These are phyloP conservation scores for Schizochytrium sp. DNA, from an alignment of 108 stramenopile species.

Conservation along the genomic window DNA sequence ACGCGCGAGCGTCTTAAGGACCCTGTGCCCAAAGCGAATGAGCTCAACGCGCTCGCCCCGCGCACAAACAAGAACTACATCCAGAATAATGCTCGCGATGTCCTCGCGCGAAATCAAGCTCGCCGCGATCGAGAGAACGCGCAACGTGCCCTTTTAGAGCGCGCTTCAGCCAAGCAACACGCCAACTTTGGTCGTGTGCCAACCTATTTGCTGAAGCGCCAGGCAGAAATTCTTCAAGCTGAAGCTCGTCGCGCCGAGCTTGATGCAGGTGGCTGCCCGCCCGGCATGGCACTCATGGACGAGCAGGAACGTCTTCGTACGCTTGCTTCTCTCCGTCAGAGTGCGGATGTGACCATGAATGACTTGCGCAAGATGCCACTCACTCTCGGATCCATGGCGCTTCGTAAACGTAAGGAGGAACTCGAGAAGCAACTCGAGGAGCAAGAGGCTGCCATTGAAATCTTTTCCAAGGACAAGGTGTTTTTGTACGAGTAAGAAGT, in stretches of 20 bases:
- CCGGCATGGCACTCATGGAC: background rate
- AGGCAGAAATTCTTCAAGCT: background rate
- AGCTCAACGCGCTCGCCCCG: background rate
- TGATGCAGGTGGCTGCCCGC: background rate
- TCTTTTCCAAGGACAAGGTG: background rate
- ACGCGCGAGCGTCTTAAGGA: background rate
- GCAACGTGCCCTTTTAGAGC: background rate
- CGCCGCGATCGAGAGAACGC: background rate
- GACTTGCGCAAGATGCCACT: conserved; percentile 6
- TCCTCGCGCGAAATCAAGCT: background rate
- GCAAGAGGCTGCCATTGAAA: background rate
- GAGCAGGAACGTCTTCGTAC: background rate
- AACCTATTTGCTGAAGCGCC: background rate
- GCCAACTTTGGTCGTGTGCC: background rate
- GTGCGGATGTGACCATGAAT: background rate
- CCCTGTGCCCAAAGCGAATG: background rate
- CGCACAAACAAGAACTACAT: background rate
- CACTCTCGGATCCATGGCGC: background rate
- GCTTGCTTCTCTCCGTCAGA: background rate
- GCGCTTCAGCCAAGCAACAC: background rate
- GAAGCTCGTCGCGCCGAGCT: background rate
- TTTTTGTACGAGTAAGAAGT: background rate
- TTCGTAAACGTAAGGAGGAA: background rate
- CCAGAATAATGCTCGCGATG: background rate
- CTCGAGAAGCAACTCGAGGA: conserved; percentile 1